Evolutionary conservation across 441 rosid genomes (phyloP).

Genomic region (Corymbia calophylla): DNA sequence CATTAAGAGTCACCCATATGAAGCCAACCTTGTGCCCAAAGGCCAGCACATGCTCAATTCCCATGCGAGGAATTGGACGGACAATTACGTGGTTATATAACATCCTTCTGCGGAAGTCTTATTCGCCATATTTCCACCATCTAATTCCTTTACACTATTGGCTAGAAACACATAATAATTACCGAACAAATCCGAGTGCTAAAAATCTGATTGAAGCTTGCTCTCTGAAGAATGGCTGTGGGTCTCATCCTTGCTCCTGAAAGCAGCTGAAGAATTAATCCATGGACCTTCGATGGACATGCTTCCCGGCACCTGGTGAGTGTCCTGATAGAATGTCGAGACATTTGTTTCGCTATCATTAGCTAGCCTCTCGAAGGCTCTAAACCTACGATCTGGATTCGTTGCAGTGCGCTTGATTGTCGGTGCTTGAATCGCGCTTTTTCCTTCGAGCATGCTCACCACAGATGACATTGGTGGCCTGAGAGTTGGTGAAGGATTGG

Average conservation of each 20-base stretch:
- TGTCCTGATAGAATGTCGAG: conserved; percentile 16
- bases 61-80: neutral
- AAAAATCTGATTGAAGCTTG: conserved; percentile 2
- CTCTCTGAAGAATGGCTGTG: conserved; percentile 9
- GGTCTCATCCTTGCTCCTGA: conserved; percentile 15
- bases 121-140: neutral
- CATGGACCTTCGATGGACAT: conserved; percentile 43
- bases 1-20: neutral
- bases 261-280: conserved; percentile 36
- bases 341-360: conserved; percentile 34
- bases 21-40: neutral
- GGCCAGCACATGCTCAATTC: neutral
- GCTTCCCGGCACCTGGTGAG: conserved; percentile 15
- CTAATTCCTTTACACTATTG: neutral
- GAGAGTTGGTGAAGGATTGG: conserved; percentile 44
- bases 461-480: conserved; percentile 55
- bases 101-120: neutral
- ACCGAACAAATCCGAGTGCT: neutral
- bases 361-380: conserved; percentile 45
- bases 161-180: neutral
- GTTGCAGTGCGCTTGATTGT: conserved; percentile 30
- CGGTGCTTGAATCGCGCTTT: conserved; percentile 41
- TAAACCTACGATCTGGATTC: conserved; percentile 36
- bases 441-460: conserved; percentile 50
- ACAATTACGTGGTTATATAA: neutral